Conservation (phyloP, 2,329 filamentous ascomycete species). For the Cladophialophora yegresii region DNA sequence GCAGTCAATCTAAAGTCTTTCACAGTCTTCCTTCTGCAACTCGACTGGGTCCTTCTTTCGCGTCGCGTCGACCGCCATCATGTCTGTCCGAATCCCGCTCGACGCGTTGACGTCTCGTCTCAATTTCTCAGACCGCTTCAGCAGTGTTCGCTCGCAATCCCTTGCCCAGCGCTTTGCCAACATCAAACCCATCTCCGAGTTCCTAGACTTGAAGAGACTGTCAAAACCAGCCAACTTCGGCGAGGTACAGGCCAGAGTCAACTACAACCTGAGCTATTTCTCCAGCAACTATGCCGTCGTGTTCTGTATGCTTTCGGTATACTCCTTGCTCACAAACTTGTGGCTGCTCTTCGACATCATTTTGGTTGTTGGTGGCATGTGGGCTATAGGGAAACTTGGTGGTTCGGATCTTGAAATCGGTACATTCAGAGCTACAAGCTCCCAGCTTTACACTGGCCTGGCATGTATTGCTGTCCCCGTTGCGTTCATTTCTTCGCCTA, state of each 20-base stretch:
- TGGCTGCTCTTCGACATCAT: slow-evolving; percentile 88
- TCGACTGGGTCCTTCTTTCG: background rate
- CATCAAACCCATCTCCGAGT: slow-evolving; percentile 85
- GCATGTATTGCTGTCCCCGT: slow-evolving; percentile 81
- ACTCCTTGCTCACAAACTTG: slow-evolving; percentile 86
- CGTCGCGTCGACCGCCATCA: slow-evolving; percentile 42
- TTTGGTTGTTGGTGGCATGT: slow-evolving; percentile 82
- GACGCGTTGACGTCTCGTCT: slow-evolving; percentile 88
- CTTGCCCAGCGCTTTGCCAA: slow-evolving; percentile 85
- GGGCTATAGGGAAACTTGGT: slow-evolving; percentile 84
- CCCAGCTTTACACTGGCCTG: slow-evolving; percentile 90
- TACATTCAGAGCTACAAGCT: slow-evolving; percentile 77
- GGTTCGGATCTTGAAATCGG: slow-evolving; percentile 87
- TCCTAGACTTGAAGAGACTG: slow-evolving; percentile 91
- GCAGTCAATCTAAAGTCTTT: background rate
- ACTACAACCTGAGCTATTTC: slow-evolving; percentile 97
- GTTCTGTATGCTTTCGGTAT: slow-evolving; percentile 93
- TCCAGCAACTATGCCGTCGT: slow-evolving; percentile 97
- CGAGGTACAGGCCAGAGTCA: slow-evolving; percentile 87
- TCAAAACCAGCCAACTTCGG: slow-evolving; percentile 91
- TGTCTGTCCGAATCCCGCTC: slow-evolving; percentile 91
- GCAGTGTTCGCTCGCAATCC: slow-evolving; percentile 76
- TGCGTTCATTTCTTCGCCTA: slow-evolving; percentile 79
- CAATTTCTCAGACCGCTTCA: slow-evolving; percentile 82
- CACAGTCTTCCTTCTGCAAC: background rate